phyloP scores from a whole-genome alignment of 305 asterid species.

The Rubia tinctorum region DNA sequence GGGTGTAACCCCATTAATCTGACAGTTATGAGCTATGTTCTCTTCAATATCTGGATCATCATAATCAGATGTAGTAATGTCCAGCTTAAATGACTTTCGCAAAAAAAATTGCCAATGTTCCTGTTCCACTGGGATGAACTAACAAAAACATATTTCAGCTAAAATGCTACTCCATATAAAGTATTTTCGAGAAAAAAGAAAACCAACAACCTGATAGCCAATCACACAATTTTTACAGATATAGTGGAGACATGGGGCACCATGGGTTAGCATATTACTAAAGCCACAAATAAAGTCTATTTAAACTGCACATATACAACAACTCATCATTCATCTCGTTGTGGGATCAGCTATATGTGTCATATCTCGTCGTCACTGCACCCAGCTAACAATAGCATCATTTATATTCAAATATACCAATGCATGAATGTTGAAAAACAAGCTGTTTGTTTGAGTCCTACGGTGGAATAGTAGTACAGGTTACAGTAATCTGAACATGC shows the following conservation, averaged over 20 bases:
- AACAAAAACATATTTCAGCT: constrained; percentile 16
- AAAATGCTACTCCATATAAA: background rate
- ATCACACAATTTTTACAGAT: background rate
- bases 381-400: background rate
- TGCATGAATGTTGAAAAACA: background rate
- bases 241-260: background rate
- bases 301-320: too few relatives aligned
- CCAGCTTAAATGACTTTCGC: constrained; percentile 56
- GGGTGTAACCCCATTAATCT: constrained; percentile 68
- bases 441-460: background rate
- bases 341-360: too few relatives aligned
- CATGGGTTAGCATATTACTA: background rate
- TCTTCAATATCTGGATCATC: constrained; percentile 83
- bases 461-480: background rate
- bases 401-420: background rate
- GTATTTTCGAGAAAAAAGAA: constrained; percentile 3
- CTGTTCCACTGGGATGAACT: constrained; percentile 75
- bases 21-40: constrained; percentile 75
- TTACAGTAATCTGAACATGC: background rate
- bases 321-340: too few relatives aligned
- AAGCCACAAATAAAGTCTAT: background rate
- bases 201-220: background rate
- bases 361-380: background rate
- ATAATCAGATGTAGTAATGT: constrained; percentile 90
- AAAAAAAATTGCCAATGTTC: constrained; percentile 89